These are phyloP conservation scores for Chlamydomonas sphaeroides DNA, from an alignment of 139 green algal genomes.

Conservation along the genomic window DNA sequence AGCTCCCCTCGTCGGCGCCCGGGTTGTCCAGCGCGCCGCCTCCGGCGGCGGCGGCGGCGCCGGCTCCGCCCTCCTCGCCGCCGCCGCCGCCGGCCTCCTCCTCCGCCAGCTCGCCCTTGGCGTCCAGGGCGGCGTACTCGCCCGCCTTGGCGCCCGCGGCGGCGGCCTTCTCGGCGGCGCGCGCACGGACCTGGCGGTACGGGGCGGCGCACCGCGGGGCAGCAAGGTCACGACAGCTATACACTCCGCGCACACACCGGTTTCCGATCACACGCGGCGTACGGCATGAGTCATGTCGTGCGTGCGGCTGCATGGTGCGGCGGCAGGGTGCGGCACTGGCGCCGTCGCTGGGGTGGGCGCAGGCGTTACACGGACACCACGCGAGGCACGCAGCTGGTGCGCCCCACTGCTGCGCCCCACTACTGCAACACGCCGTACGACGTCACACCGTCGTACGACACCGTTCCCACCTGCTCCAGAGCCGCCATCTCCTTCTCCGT, in stretches of 20 bases:
- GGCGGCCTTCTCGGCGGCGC: conserved; percentile 9
- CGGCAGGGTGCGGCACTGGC: too few relatives aligned
- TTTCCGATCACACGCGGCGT: not conserved
- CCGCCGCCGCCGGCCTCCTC: not conserved
- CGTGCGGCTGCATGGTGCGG: too few relatives aligned
- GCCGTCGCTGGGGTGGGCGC: not conserved
- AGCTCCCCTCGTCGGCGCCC: conserved; percentile 3
- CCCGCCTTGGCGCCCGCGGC: not conserved
- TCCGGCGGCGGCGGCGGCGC: too few relatives aligned
- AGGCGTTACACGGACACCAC: not conserved
- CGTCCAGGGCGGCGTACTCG: conserved; percentile 25
- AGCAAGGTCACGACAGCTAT: not conserved
- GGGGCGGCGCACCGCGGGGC: too few relatives aligned
- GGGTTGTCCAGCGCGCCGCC: not conserved
- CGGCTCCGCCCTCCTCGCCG: not conserved
- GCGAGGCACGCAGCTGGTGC: not conserved
- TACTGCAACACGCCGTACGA: too few relatives aligned
- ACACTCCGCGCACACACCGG: not conserved
- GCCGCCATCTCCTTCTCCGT: conserved; percentile 31
- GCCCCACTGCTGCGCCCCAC: too few relatives aligned
- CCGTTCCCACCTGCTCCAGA: conserved; percentile 40
- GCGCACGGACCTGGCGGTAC: not conserved
- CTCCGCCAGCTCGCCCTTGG: conserved; percentile 1
- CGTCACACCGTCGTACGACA: not conserved
- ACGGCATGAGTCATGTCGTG: not conserved